Evolutionary conservation across 163 green algal species (phyloP).

Genomic region (Prototheca wickerhamii): DNA sequence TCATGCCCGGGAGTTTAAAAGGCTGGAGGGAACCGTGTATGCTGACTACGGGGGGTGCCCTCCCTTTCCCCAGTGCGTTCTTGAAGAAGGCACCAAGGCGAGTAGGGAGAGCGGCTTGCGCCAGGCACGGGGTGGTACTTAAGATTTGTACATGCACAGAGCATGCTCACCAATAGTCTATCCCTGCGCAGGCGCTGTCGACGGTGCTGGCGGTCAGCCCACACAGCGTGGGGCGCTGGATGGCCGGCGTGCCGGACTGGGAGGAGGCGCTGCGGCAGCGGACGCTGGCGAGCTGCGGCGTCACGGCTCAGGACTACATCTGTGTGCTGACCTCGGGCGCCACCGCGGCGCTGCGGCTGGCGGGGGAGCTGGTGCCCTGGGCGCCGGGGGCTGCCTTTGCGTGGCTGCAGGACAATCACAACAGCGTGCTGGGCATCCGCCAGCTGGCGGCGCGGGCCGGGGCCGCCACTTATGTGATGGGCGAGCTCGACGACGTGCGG

Average conservation of each 20-base stretch:
- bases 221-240: conserved; percentile 10
- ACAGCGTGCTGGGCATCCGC: conserved; percentile 70
- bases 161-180: too few relatives aligned
- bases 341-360: conserved; percentile 60
- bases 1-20: conserved; percentile 11
- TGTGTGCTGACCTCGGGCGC: conserved; percentile 67
- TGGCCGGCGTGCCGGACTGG: conserved; percentile 6
- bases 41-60: conserved; percentile 49
- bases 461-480: not conserved
- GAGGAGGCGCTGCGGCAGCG: conserved; percentile 20
- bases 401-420: conserved; percentile 64
- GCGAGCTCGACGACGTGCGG: not conserved
- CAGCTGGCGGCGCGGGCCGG: conserved; percentile 16
- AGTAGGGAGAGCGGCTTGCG: too few relatives aligned
- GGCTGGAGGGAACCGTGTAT: conserved; percentile 16
- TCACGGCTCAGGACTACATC: conserved; percentile 48
- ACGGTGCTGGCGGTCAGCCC: not conserved
- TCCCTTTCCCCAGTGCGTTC: conserved; percentile 37
- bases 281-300: conserved; percentile 54
- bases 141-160: too few relatives aligned
- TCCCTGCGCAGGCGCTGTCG: conserved; percentile 1
- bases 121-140: too few relatives aligned
- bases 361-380: conserved; percentile 62
- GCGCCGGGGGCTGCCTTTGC: conserved; percentile 25
- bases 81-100: conserved; percentile 3